These are phyloP conservation scores for Peronospora destructor DNA, from an alignment of 352 stramenopile genomes.

Conservation along the genomic window DNA sequence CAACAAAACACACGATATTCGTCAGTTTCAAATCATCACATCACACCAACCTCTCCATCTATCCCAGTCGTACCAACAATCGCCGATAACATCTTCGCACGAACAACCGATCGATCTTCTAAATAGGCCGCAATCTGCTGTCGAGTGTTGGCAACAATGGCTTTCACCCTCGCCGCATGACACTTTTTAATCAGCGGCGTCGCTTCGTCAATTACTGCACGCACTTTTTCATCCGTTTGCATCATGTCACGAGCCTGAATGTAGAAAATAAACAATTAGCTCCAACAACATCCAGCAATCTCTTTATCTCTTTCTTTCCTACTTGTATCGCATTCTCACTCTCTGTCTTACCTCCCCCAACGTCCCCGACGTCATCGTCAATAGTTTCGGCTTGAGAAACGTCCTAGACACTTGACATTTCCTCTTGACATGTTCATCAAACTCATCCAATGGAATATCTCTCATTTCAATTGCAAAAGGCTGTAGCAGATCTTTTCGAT, in stretches of 20 bases:
- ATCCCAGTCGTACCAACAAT: constrained; percentile 8
- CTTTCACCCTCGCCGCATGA: constrained; percentile 26
- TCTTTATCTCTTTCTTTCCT: constrained; percentile 4
- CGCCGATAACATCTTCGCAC: constrained; percentile 15
- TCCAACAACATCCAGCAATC: background rate
- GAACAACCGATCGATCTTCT: constrained; percentile 22
- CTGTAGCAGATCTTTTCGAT: constrained; percentile 13
- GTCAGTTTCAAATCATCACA: background rate
- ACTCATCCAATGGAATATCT: constrained; percentile 29
- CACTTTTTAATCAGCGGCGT: constrained; percentile 30
- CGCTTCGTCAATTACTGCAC: constrained; percentile 36
- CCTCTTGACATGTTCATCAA: constrained; percentile 25
- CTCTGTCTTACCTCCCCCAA: constrained; percentile 18
- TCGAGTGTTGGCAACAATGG: constrained; percentile 32
- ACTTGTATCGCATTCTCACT: too few relatives aligned
- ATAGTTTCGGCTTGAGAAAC: constrained; percentile 14
- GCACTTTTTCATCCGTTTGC: constrained; percentile 30
- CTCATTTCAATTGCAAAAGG: constrained; percentile 39
- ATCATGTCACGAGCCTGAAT: background rate
- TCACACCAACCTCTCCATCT: background rate
- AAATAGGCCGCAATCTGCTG: constrained; percentile 41
- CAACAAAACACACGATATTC: background rate
- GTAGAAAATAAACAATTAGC: background rate
- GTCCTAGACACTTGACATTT: constrained; percentile 27
- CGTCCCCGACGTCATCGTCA: constrained; percentile 25